Evolutionary conservation across 2,329 filamentous ascomycete species (phyloP).

Genomic region (Shiraia sp.): DNA sequence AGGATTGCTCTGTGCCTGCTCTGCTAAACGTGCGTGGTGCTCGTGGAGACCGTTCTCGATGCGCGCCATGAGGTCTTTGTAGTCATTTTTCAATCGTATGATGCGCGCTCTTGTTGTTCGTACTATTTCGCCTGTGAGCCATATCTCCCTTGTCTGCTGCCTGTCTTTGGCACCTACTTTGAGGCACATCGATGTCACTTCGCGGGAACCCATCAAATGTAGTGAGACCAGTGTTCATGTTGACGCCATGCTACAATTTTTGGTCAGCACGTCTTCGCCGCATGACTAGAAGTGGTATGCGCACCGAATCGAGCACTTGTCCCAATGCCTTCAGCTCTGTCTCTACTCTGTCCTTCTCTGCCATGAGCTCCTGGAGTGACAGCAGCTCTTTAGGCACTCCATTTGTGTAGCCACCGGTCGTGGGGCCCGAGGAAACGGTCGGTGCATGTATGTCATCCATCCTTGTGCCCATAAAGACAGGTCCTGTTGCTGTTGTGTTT

Average conservation of each 20-base stretch:
- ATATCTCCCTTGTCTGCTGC: constrained; percentile 1
- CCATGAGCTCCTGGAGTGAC: constrained; percentile 78
- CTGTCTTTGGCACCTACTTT: constrained; percentile 63
- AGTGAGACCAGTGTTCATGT: constrained; percentile 86
- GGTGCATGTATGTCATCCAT: constrained; percentile 72
- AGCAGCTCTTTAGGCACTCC: constrained; percentile 65
- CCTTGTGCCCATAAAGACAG: constrained; percentile 53
- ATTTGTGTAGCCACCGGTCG: constrained; percentile 61
- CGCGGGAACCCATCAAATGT: constrained; percentile 91
- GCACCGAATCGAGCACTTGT: constrained; percentile 83
- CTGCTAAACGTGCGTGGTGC: constrained; percentile 74
- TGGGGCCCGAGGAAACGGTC: constrained; percentile 78
- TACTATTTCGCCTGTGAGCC: constrained; percentile 59
- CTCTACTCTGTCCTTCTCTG: constrained; percentile 83
- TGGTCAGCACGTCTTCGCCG: constrained; percentile 11
- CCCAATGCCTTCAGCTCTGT: constrained; percentile 83
- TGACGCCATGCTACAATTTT: constrained; percentile 76
- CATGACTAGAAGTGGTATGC: constrained; percentile 26
- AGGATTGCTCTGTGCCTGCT: constrained; percentile 49
- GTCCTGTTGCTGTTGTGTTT: constrained; percentile 1
- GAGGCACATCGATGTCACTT: constrained; percentile 90
- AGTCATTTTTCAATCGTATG: constrained; percentile 87
- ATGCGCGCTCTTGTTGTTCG: constrained; percentile 91
- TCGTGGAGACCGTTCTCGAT: constrained; percentile 88
- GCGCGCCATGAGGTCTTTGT: constrained; percentile 81